phyloP scores from a whole-genome alignment of 2,329 filamentous ascomycete species.

The Colletotrichum tamarilloi region DNA sequence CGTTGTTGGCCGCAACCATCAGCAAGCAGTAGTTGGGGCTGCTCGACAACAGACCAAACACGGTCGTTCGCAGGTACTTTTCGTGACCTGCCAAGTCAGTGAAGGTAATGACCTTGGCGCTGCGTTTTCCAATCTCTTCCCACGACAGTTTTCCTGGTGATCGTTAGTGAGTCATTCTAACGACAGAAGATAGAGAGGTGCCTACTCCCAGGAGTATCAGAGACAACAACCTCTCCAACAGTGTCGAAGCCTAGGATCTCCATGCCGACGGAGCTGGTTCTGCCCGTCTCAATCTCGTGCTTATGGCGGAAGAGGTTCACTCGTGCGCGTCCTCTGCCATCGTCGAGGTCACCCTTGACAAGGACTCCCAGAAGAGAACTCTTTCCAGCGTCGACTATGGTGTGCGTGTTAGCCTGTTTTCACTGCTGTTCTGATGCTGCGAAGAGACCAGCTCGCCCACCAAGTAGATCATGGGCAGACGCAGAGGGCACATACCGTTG shows the following conservation, averaged over 20 bases:
- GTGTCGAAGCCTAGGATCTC: constrained; percentile 99
- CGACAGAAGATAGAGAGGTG: constrained; percentile 3
- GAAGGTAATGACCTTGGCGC: constrained; percentile 96
- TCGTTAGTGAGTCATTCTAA: constrained; percentile 22
- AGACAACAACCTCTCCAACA: constrained; percentile 82
- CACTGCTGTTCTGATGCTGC: background rate
- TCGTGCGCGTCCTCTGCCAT: constrained; percentile 91
- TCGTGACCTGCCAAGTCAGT: constrained; percentile 96
- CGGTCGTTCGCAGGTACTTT: constrained; percentile 92
- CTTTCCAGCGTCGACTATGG: constrained; percentile 91
- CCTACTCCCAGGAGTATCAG: constrained; percentile 84
- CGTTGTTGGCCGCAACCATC: constrained; percentile 99
- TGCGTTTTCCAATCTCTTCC: constrained; percentile 97
- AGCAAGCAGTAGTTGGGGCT: constrained; percentile 97
- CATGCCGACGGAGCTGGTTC: constrained; percentile 97
- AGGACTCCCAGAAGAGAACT: constrained; percentile 95
- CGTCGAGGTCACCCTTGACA: constrained; percentile 94
- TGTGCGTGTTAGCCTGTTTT: background rate
- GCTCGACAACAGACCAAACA: constrained; percentile 93
- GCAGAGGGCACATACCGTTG: constrained; percentile 70
- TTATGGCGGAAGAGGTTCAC: constrained; percentile 98
- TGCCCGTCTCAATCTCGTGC: constrained; percentile 94
- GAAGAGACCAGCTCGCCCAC: background rate
- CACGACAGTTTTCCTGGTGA: constrained; percentile 76
- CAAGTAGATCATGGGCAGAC: background rate